Base-by-base conservation (phyloP, 1,139 yeast species). In the Kazachstania sp. region DNA sequence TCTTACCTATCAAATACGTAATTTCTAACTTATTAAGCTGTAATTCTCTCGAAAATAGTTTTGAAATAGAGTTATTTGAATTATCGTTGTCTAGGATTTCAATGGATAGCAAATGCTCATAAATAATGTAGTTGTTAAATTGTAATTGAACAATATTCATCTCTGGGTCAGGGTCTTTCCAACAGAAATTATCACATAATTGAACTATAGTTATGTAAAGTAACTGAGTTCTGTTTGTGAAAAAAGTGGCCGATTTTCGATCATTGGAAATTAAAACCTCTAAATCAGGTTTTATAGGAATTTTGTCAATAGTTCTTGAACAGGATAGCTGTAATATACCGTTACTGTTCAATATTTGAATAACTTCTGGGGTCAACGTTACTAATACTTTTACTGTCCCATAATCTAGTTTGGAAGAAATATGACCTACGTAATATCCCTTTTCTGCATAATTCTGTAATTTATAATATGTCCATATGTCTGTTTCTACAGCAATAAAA, bases 1-100 rank as follows among this genome's bases (percentile, higher is more conserved):
- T 50, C 15, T 50, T 55, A 1, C 72, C 72, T 34, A 69, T 67
- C 18, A 68, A 50, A 39, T 56, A 64, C 1, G 68, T 59, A 1
- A 67, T 63, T 44, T 67, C 65, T 12, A 48, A 49, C 42, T 61
- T 60, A 15, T 54, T 61, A 18, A 67, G 46, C 18, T 51, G 48
- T 1, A 67, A 43, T 29, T 50, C 51, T 35, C 43, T 37, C 11
- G 47, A 44, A 20, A 16, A 28, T 8, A 49, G 44, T 13, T 29
- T 31, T 18, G 3, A 4, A 8, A n/a, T 20, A 15, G 7, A 16
- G 12, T 19, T 19, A 36, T 18, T 8, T 9, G 28, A 7, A 5
- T 36, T 20, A 5, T 19, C 18, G 26, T 4, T 4, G 15, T 2
- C 12, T 23, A 4, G 8, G 3, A 36, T 19, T 36, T 9, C 19